phyloP scores from a whole-genome alignment of 768 basidiomycete species.

The Tulasnella sp. region DNA sequence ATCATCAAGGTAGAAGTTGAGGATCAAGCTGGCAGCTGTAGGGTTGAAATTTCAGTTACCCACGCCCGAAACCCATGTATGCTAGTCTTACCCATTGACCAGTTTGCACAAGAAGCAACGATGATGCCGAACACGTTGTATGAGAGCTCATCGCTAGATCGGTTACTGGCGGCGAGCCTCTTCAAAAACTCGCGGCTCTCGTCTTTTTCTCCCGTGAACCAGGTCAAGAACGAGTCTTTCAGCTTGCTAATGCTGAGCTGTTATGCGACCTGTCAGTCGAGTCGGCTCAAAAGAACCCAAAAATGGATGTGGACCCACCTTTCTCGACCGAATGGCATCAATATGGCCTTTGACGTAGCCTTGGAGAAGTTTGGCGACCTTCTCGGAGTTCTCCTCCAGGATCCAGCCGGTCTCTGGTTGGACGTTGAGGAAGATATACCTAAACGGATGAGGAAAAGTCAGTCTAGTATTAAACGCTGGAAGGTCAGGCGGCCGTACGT shows the following conservation, averaged over 20 bases:
- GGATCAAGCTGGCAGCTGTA: conserved; percentile 33
- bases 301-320: neutral
- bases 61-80: neutral
- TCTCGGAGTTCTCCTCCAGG: conserved; percentile 45
- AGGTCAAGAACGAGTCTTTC: conserved; percentile 1
- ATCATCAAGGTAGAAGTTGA: conserved; percentile 52
- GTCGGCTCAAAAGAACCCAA: conserved; percentile 37
- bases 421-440: conserved; percentile 68
- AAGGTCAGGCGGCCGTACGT: conserved; percentile 37
- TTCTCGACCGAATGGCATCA: neutral
- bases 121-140: conserved; percentile 67
- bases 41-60: neutral
- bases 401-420: conserved; percentile 54
- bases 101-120: conserved; percentile 58
- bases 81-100: conserved; percentile 51
- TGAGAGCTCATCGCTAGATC: conserved; percentile 52
- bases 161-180: conserved; percentile 47
- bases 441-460: conserved; percentile 27
- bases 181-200: conserved; percentile 1
- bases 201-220: neutral
- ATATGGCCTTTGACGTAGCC: conserved; percentile 13
- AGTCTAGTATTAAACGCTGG: neutral
- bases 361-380: conserved; percentile 39
- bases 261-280: conserved; percentile 47
- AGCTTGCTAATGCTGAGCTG: conserved; percentile 54